phyloP scores from a whole-genome alignment of 2,329 filamentous ascomycete genomes.

The Talaromyces pinophilus region DNA sequence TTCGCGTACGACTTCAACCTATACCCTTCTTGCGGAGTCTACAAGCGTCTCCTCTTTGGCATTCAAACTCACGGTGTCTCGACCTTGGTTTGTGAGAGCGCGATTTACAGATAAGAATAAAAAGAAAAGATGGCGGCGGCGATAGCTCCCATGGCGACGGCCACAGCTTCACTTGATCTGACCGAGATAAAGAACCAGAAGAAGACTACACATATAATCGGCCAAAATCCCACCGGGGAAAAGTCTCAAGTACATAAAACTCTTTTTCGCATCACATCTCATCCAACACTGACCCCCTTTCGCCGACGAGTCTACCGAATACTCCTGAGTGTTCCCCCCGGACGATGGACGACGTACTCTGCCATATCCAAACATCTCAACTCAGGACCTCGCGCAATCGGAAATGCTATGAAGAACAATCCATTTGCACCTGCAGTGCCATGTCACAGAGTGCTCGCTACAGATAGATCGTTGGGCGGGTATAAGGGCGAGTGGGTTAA shows the following conservation, averaged over 20 bases:
- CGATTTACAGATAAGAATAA: not conserved
- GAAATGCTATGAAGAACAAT: constrained; percentile 73
- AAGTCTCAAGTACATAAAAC: constrained; percentile 27
- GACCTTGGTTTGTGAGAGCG: not conserved
- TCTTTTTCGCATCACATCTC: constrained; percentile 46
- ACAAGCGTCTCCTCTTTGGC: not conserved
- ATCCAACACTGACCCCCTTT: constrained; percentile 53
- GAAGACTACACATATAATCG: not conserved
- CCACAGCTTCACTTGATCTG: not conserved
- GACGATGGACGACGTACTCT: constrained; percentile 76
- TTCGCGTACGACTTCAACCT: not conserved
- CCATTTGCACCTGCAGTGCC: constrained; percentile 81
- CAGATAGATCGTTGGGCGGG: constrained; percentile 61
- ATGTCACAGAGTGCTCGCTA: constrained; percentile 78
- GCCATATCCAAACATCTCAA: constrained; percentile 66
- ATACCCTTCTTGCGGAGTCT: not conserved
- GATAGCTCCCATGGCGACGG: not conserved
- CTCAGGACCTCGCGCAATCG: constrained; percentile 74
- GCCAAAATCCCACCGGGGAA: not conserved
- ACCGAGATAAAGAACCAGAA: not conserved
- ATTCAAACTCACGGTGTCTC: not conserved
- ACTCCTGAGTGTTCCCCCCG: constrained; percentile 74
- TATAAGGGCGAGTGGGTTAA: constrained; percentile 55
- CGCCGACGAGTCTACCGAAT: constrained; percentile 64
- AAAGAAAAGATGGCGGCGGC: not conserved